Evolutionary conservation across 371 early-diverging fungal species (phyloP), one percentile per base, ranked within the genome.

Genomic region (Smittium culicis): DNA sequence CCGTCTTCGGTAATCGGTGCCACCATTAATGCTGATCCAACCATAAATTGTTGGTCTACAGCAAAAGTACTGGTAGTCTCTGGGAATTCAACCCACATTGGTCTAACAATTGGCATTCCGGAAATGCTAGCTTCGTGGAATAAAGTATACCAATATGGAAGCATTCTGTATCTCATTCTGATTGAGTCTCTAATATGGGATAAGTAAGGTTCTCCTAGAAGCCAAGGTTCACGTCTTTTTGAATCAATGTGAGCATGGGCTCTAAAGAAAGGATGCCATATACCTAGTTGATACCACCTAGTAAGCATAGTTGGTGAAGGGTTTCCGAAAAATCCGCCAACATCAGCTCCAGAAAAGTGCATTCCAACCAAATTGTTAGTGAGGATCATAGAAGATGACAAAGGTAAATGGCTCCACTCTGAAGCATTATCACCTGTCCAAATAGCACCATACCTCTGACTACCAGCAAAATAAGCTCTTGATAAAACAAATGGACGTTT

Each of bases 181-280:
- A 86, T 72, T n/a, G 81, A 80, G 5, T 70, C 71, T 32, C 84
- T 81, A 59, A 77, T 80, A 29, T 74, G 75, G 31, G 81, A 77
- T 27, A 79, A 67, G 61, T 85, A 85, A 17, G 86, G 87, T 68
- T 86, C 85, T 85, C 89, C 93, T 75, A 90, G 85, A 33, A 96
- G 72, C 88, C 95, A 98, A 11, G 98, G 97, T 73, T 97, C 97
- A 35, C 96, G 85, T 27, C 98, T 88, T 77, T 92, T 92, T 66
- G 85, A 85, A 61, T 77, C 73, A 0, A 76, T 73, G 63, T 77
- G 74, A 1, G 72, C 79, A 66, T 88, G 88, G 65, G 86, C 86
- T 17, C 88, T 79, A 72, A 82, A 80, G 75, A 90, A 90, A 1
- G 91, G 88, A 69, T 87, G 86, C 68, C 89, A 85, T n/a, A 87